Evolutionary conservation across 768 basidiomycete species (phyloP), one percentile per base, ranked within the genome.

Genomic region (Pleurotus tuoliensis): DNA sequence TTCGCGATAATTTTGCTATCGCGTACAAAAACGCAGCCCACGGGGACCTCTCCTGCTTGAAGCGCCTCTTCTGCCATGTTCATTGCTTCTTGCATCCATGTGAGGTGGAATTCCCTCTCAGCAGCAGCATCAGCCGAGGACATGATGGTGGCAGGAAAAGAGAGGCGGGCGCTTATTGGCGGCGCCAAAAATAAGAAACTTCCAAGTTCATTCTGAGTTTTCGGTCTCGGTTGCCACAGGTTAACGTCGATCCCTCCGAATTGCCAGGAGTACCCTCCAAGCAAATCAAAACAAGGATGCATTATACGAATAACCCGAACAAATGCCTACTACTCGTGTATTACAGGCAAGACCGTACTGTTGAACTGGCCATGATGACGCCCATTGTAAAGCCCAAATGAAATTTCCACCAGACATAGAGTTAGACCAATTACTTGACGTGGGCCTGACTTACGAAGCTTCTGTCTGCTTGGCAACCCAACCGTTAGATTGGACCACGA

Each of bases 1-100:
- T 78, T 78, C 1, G 96, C 94, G 58, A 99, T 90, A 58, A 91
- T 78, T 27, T 63, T 66, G n/a, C 78, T 82, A 53, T 87, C 80
- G 59, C 92, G 82, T 7, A 98, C 91, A 63, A 98, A 97, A 6
- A 99, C 83, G 63, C 97, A 98, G 18, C 97, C 97, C 0, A 99
- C 95, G 1, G 97, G 97, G 4, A 98, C 97, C 72, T 99, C 97
- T 20, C 82, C 79, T 1, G 87, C 84, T 27, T 78, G 76, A 24
- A 98, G 73, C 3, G 97, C 97, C 69, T 98, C 92, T 63, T 90
- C 83, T 48, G 91, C 91, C 93, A 95, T 94, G 3, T 67, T 67
- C 77, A 96, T 82, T 2, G 94, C 94, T 62, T 86, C 80, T 49
- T 76, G 73, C 93, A 97, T 97, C 87, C 89, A 94, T 34, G 65